Percentiles rank a stretch among this genome's conserved stretches.
Evolutionary conservation across 768 basidiomycete species (phyloP).

Genomic region (Macrolepiota dolichaula): DNA sequence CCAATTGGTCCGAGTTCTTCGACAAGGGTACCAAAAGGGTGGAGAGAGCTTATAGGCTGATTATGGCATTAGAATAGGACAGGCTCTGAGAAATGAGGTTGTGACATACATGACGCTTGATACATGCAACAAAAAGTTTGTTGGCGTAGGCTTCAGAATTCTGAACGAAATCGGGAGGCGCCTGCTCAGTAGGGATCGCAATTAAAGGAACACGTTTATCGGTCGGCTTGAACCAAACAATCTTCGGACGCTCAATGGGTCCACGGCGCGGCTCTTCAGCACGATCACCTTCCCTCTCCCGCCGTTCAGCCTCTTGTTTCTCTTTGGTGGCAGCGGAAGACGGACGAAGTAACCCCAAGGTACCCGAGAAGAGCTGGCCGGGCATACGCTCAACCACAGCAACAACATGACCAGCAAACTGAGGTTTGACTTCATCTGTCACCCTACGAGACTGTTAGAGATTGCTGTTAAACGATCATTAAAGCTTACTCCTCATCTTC

Average conservation of each 20-base stretch:
- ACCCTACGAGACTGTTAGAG: conserved; percentile 48
- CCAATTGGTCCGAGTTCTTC: conserved; percentile 98
- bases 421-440: conserved; percentile 96
- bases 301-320: conserved; percentile 96
- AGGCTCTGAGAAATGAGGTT: neutral
- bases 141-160: conserved; percentile 89
- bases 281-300: conserved; percentile 93
- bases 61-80: conserved; percentile 15
- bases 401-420: conserved; percentile 98
- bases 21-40: conserved; percentile 97
- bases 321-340: conserved; percentile 98
- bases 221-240: conserved; percentile 99
- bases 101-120: conserved; percentile 88
- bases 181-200: conserved; percentile 98
- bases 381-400: conserved; percentile 99
- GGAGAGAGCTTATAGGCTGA: conserved; percentile 90
- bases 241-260: conserved; percentile 90
- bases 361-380: conserved; percentile 97
- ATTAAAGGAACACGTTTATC: conserved; percentile 98
- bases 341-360: conserved; percentile 89
- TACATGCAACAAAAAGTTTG: conserved; percentile 94
- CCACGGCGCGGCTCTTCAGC: conserved; percentile 78
- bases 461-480: conserved; percentile 1
- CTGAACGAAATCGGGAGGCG: conserved; percentile 93
- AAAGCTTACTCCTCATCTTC: conserved; percentile 88